Evolutionary conservation across 129 eudicot genomes (phyloP), one percentile per base, ranked within the genome.

Genomic region (Tagetes erecta): DNA sequence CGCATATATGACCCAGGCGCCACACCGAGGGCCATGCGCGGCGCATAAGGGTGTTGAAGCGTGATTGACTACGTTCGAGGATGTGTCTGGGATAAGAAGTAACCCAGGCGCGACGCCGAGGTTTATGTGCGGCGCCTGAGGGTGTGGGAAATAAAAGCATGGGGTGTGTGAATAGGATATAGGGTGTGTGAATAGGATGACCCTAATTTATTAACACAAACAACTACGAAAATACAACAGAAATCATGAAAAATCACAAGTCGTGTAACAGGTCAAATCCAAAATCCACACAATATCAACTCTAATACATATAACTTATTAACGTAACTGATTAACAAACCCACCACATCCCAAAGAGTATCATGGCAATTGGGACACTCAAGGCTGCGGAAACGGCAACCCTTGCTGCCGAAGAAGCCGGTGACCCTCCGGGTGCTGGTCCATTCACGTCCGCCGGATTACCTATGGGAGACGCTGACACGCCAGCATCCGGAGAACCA

Each of bases 401-500:
- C 4, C 57, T 51, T 51, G 30, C 30, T 2, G 3, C 58, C 33
- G 31, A n/a, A 2, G 31, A n/a, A 2, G 58, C 58, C 31, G 27
- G 60, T 27, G 35, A 14, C 60, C 60, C 60, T 4, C 3, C 20
- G 34, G 60, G 60, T 27, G 60, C 60, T 35, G 60, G 60, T 7
- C 8, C 35, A 55, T 55, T 55, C 10, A 5, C 60, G 8, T 55
- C 67, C 12, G 40, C 66, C 6, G 49, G 33, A n/a, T 42, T 63
- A 13, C 60, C 78, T 0, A 46, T 65, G 1, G 83, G 78, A 64
- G 78, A 79, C 42, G 68, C 30, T 14, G 82, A 14, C 5, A 5
- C 31, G 9, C 72, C 77, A 12, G 50, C 82, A 9, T 13, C 38
- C 2, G 82, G 72, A 0, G 77, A 36, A 31, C 0, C 31, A 56